Evolutionary conservation across 2,329 filamentous ascomycete genomes (phyloP), one percentile per base, ranked within the genome.

Genomic region (Apiospora malaysiana): DNA sequence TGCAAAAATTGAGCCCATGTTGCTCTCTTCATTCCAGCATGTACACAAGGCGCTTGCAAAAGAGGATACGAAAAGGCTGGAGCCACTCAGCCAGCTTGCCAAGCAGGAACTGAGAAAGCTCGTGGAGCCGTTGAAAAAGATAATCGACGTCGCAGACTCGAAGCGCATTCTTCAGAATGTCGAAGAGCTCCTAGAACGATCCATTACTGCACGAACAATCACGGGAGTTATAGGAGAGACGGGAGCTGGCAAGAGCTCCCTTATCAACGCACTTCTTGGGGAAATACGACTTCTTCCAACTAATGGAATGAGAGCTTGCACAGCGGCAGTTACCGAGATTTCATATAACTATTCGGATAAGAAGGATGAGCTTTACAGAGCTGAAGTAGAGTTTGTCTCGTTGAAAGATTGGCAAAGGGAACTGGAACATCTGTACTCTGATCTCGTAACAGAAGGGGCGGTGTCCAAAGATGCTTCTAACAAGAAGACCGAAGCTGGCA

Each of bases 261-360:
- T 77, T 12, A 75, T 77, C 51, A 77, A 77, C 66, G 72, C 73
- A 1, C 59, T 77, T 14, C 32, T 74, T 12, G 71, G 69, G 8
- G 77, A 79, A 56, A 83, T 84, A 72, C 83, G 7, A 70, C 23
- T 67, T 2, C 25, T 82, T 0, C 82, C 79, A 0, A 83, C 81
- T 0, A 81, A 76, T 63, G 88, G 88, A 65, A 32, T 77, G n/a
- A 74, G 76, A 10, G 77, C 76, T 18, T 78, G 76, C 45, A 79
- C 78, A 67, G 76, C 78, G 0, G 76, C 73, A 21, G 74, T 75
- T 2, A 78, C 74, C 4, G 76, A 78, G 66, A 73, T 79, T 4
- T 75, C 76, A 0, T 79, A 73, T 65, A 79, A 79, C 43, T 46
- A 77, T 63, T 78, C 77, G 16, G 72, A 76, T 42, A 71, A 78